phyloP scores from a whole-genome alignment of 78 protist species.

The Dictyostelium purpureum region DNA sequence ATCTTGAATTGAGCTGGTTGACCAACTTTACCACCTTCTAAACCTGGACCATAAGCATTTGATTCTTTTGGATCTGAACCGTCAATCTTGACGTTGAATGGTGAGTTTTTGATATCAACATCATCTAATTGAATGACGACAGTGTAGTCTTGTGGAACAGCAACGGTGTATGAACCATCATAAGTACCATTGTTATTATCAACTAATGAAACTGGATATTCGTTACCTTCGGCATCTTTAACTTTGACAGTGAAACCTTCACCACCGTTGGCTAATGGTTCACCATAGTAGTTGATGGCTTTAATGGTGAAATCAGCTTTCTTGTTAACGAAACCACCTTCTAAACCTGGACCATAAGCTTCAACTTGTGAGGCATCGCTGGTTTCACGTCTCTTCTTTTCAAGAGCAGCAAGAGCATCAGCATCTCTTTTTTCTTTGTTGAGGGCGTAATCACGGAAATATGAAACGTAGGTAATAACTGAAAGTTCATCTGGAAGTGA shows the following conservation, averaged over 20 bases:
- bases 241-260: conserved; percentile 78
- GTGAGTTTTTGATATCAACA: conserved; percentile 58
- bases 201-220: conserved; percentile 36
- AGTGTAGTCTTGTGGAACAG: conserved; percentile 66
- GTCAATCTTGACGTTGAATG: conserved; percentile 53
- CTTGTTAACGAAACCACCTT: conserved; percentile 58
- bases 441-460: conserved; percentile 76
- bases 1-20: conserved; percentile 79
- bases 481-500: conserved; percentile 79
- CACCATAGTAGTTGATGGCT: conserved; percentile 79
- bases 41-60: conserved; percentile 81
- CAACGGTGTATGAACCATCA: conserved; percentile 38
- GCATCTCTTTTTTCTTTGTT: conserved; percentile 61
- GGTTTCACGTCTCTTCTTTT: conserved; percentile 42
- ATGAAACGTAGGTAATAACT: conserved; percentile 80
- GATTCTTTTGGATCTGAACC: conserved; percentile 74
- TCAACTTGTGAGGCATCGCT: conserved; percentile 39
- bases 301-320: conserved; percentile 56
- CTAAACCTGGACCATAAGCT: conserved; percentile 73
- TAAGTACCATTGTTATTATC: conserved; percentile 71
- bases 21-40: conserved; percentile 75
- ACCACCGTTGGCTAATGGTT: conserved; percentile 76
- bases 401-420: conserved; percentile 49
- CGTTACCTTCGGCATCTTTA: conserved; percentile 69
- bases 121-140: conserved; percentile 48